Evolutionary conservation across 2,329 filamentous ascomycete species (phyloP).

Genomic region (Ophiosphaerella herpotricha): DNA sequence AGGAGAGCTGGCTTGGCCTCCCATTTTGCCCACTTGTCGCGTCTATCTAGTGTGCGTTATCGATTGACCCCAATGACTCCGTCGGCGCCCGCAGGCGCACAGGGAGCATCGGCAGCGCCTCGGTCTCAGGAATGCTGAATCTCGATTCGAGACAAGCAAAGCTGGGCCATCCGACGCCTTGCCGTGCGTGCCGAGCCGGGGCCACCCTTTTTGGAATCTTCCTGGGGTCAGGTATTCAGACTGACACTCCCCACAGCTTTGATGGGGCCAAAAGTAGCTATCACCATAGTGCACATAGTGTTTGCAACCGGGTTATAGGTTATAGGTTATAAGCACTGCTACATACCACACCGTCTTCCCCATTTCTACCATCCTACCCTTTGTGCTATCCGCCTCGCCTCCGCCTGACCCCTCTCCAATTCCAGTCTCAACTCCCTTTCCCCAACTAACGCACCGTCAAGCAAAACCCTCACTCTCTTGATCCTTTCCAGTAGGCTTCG

Average conservation of each 20-base stretch:
- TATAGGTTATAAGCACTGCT: not conserved
- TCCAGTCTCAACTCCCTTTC: slow-evolving; percentile 36
- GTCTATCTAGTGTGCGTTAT: not conserved
- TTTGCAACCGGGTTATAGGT: not conserved
- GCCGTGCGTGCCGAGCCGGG: slow-evolving; percentile 31
- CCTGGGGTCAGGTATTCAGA: slow-evolving; percentile 7
- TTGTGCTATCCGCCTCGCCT: slow-evolving; percentile 32
- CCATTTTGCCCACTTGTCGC: no score
- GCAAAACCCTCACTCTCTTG: slow-evolving; percentile 35
- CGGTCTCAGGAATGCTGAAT: slow-evolving; percentile 25
- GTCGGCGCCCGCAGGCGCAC: not conserved
- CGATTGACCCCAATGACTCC: not conserved
- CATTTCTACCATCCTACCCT: slow-evolving; percentile 26
- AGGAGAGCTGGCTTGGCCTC: no score
- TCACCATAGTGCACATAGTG: no score
- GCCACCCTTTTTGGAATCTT: slow-evolving; percentile 14
- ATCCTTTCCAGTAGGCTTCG: slow-evolving; percentile 34
- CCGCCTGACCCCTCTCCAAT: slow-evolving; percentile 38
- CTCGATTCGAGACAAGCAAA: slow-evolving; percentile 11
- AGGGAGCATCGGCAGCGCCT: slow-evolving; percentile 3
- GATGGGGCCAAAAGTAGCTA: no score
- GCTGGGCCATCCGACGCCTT: slow-evolving; percentile 13
- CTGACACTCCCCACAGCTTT: no score
- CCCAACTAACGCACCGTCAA: slow-evolving; percentile 33
- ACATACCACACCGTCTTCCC: not conserved